Evolutionary conservation across 148 eudicot genomes (phyloP).

Genomic region (Nepenthes gracilis): DNA sequence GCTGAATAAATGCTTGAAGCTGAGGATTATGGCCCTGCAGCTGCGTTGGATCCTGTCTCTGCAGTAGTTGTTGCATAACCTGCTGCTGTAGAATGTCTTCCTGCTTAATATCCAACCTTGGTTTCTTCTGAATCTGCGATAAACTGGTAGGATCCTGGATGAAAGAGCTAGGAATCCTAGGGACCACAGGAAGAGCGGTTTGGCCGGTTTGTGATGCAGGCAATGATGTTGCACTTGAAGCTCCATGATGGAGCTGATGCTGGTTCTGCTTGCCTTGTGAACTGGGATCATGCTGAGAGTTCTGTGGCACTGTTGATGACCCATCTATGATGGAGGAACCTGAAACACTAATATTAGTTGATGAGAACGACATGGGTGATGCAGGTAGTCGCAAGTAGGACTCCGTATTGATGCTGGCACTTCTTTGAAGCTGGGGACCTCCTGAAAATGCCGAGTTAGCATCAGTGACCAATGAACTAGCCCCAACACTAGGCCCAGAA

Average conservation of each 20-base stretch:
- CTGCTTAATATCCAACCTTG: slow-evolving; percentile 72
- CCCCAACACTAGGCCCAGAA: slow-evolving; percentile 83
- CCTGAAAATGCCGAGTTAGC: slow-evolving; percentile 85
- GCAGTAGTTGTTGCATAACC: slow-evolving; percentile 58
- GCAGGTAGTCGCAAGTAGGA: slow-evolving; percentile 75
- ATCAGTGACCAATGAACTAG: slow-evolving; percentile 87
- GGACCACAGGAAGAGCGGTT: slow-evolving; percentile 32
- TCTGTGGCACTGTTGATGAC: slow-evolving; percentile 44
- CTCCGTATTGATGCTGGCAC: slow-evolving; percentile 77
- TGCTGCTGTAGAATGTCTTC: slow-evolving; percentile 77
- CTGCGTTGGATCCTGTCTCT: slow-evolving; percentile 74
- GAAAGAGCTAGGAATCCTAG: slow-evolving; percentile 38
- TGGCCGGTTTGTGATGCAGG: slow-evolving; percentile 50
- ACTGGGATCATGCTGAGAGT: slow-evolving; percentile 52
- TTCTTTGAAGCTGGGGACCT: slow-evolving; percentile 78
- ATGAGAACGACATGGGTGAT: slow-evolving; percentile 88
- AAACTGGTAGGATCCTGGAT: slow-evolving; percentile 46
- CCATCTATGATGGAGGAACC: slow-evolving; percentile 78
- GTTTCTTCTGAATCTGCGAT: slow-evolving; percentile 76
- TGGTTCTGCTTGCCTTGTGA: slow-evolving; percentile 38
- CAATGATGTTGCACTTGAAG: slow-evolving; percentile 50
- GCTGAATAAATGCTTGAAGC: slow-evolving; percentile 69
- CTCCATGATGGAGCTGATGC: slow-evolving; percentile 43
- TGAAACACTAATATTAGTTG: slow-evolving; percentile 78
- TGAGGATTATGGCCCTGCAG: slow-evolving; percentile 62